Evolutionary conservation across 1,284 basidiomycete species (phyloP).

Genomic region (Heterobasidion occidentale): DNA sequence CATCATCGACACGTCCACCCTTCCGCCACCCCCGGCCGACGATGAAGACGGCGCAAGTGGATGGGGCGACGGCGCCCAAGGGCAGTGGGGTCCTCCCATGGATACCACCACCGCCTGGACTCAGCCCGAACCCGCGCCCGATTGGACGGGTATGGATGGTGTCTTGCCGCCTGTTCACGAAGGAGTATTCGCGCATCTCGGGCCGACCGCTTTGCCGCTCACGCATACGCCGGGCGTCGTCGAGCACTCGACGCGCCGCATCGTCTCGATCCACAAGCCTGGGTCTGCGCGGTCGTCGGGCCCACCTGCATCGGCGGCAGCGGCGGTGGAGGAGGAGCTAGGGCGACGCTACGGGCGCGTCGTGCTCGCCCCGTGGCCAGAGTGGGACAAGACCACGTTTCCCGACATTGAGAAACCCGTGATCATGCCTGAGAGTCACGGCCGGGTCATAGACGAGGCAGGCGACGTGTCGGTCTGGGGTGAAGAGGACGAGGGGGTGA

Average conservation of each 20-base stretch:
- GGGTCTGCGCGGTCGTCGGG: constrained; percentile 1
- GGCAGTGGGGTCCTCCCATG: too few species aligned
- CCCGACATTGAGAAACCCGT: constrained; percentile 24
- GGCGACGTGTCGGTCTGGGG: neutral
- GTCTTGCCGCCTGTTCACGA: too few species aligned
- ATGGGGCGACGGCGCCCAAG: too few species aligned
- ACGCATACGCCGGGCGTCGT: constrained; percentile 45
- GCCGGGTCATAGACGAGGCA: constrained; percentile 24
- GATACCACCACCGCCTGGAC: too few species aligned
- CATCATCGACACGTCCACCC: neutral
- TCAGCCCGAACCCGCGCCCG: too few species aligned
- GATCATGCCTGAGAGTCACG: constrained; percentile 33
- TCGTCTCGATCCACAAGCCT: constrained; percentile 27
- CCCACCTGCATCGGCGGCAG: constrained; percentile 12
- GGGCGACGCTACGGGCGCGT: constrained; percentile 37
- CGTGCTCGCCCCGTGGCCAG: constrained; percentile 41
- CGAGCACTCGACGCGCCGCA: constrained; percentile 41
- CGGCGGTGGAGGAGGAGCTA: constrained; percentile 43
- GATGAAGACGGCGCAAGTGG: too few species aligned
- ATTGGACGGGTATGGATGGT: too few species aligned
- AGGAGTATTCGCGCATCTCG: constrained; percentile 26
- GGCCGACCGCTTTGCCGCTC: constrained; percentile 32
- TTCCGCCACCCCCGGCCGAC: neutral
- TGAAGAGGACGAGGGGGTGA: neutral
- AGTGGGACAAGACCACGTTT: constrained; percentile 16